Percentiles rank a stretch among this genome's conserved stretches.
phyloP scores from a whole-genome alignment of 768 basidiomycete genomes.

The Mycena indigotica region DNA sequence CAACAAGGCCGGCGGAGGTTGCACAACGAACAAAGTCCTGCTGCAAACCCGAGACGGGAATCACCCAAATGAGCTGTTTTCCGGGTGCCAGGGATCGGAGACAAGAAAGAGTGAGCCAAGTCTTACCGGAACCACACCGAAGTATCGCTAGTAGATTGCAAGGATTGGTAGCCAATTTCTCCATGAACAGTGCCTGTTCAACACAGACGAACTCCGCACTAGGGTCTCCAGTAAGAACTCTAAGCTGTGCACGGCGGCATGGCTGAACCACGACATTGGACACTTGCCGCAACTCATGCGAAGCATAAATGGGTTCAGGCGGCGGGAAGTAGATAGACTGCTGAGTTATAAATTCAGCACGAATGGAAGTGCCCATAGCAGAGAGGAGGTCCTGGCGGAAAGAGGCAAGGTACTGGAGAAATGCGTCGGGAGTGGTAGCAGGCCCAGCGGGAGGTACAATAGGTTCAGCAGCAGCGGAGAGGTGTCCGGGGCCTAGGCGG shows the following conservation, averaged over 20 bases:
- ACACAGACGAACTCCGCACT: not conserved
- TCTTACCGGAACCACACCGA: conserved; percentile 6
- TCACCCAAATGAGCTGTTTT: not conserved
- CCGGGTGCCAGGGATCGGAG: not conserved
- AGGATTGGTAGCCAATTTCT: not conserved
- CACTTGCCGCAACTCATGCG: not conserved
- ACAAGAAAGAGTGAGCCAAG: not conserved
- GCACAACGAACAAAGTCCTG: not conserved
- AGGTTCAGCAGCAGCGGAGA: no score
- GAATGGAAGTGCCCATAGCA: not conserved
- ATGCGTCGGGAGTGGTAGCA: not conserved
- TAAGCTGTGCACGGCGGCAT: not conserved
- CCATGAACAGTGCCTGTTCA: conserved; percentile 1
- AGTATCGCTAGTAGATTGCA: conserved; percentile 3
- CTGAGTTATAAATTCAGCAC: not conserved
- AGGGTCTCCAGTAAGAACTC: not conserved
- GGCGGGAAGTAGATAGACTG: not conserved
- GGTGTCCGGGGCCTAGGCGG: no score
- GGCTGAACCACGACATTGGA: not conserved
- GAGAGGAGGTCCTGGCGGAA: not conserved
- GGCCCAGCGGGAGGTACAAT: no score
- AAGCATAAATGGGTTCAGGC: not conserved
- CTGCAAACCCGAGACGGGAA: conserved; percentile 2
- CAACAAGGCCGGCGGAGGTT: not conserved
- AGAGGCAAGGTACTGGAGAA: not conserved